Conservation (phyloP, 257 asterid species). For the Phtheirospermum japonicum region DNA sequence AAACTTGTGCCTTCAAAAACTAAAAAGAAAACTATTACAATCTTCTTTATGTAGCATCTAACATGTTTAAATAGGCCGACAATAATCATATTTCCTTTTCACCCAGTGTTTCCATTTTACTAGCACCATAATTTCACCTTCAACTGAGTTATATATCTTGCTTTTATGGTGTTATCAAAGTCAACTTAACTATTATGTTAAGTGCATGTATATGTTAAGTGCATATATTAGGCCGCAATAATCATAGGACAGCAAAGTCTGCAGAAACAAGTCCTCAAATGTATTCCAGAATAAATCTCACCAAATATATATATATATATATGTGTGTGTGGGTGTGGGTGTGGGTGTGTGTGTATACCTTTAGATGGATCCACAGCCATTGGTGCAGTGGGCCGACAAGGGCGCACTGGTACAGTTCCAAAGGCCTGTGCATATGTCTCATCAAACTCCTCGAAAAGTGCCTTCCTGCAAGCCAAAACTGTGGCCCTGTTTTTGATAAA, state of each 20-base stretch:
- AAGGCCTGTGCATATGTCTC: constrained; percentile 96
- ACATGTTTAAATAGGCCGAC: neutral
- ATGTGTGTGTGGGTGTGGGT: no score
- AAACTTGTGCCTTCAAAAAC: neutral
- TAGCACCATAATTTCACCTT: neutral
- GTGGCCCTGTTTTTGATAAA: constrained; percentile 68
- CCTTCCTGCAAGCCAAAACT: constrained; percentile 62
- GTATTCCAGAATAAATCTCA: no score
- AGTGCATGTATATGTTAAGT: neutral
- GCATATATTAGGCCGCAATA: neutral
- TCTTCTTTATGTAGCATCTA: neutral
- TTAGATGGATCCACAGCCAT: constrained; percentile 50
- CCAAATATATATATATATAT: no score
- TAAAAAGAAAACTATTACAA: neutral
- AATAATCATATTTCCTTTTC: neutral
- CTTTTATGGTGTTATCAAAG: neutral
- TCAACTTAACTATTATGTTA: neutral
- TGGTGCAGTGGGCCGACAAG: constrained; percentile 54
- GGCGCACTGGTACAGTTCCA: constrained; percentile 59
- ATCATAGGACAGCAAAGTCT: neutral
- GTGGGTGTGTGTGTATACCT: no score
- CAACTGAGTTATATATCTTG: neutral
- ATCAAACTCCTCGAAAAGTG: constrained; percentile 77
- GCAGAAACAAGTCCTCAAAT: neutral
- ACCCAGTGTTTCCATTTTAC: neutral